Evolutionary conservation across 129 eudicot genomes (phyloP), one percentile per base, ranked within the genome.

Genomic region (Tagetes erecta): DNA sequence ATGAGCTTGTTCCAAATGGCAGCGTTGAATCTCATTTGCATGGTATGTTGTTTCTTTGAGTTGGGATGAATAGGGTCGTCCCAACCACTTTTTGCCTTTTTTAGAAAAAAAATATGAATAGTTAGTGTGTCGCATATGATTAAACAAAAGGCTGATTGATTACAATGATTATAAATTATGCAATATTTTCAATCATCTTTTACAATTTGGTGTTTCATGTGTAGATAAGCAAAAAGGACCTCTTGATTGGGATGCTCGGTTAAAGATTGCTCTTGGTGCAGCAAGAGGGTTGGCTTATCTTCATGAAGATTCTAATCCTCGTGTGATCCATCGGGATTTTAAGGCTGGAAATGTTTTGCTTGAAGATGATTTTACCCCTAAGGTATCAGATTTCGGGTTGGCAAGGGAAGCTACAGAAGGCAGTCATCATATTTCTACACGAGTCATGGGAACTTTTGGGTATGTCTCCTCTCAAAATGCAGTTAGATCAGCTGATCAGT

Each of bases 391-490:
- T 82, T 94, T 94, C 77, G 99, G 99, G 64, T 75, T 94, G 91
- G 96, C 98, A 5, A 94, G 85, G 75, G 97, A 90, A 60, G 97
- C 97, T 34, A 94, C 97, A 8, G 99, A 91, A 86, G 97, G 99
- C 72, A 88, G 97, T 78, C 80, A 82, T 37, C 99, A 91, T 74
- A 82, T 94, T 75, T 94, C 99, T 37, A 94, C 99, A 0, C 88
- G 96, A 37, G 99, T 94, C 74, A 94, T 91, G 99, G 99, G 99
- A 71, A 94, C 99, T 75, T 94, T 91, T 49, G 99, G 99, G 99
- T 94, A 88, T 64, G 78, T 74, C 4, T 81, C 74, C 47, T 46
- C 69, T 40, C 71, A 50, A 60, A 59, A 51, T 51, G 47, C 45
- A 20, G 27, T 20, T 20, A 20, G 27, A 20, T 20, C 27, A 20